phyloP scores from a whole-genome alignment of 1,284 basidiomycete genomes.

The Ganoderma sinense region DNA sequence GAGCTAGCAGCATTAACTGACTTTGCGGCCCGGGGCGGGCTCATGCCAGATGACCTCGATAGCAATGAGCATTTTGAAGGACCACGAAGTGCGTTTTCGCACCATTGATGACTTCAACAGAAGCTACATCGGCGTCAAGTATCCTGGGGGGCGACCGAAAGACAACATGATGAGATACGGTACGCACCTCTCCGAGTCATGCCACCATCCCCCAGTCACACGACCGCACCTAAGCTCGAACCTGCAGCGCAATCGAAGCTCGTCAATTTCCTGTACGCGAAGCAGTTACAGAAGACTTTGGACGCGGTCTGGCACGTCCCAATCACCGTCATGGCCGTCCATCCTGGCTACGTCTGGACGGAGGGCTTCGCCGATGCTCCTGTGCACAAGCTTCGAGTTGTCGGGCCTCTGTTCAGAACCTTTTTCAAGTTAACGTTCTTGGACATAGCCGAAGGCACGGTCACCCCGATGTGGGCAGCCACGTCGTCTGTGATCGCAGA shows the following conservation, averaged over 20 bases:
- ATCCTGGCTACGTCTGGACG: constrained; percentile 45
- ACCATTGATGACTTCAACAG: background rate
- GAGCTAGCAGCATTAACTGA: background rate
- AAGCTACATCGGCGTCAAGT: background rate
- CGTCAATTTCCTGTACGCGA: constrained; percentile 38
- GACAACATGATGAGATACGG: background rate
- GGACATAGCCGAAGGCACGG: background rate
- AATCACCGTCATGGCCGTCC: constrained; percentile 41
- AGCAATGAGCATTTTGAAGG: background rate
- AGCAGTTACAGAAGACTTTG: constrained; percentile 38
- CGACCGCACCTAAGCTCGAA: too few relatives aligned
- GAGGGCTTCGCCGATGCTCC: background rate
- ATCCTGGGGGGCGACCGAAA: background rate
- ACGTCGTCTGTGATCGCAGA: background rate
- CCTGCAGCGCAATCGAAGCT: constrained; percentile 35
- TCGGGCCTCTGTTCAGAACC: background rate
- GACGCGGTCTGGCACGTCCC: constrained; percentile 33
- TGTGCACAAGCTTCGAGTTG: background rate
- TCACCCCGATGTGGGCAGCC: background rate
- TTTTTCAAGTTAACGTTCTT: background rate
- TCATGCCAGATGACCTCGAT: background rate
- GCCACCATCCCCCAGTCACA: too few relatives aligned
- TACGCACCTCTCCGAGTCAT: background rate
- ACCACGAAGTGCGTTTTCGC: background rate
- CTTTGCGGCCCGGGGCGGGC: background rate